Evolutionary conservation across 2,329 filamentous ascomycete genomes (phyloP).

Genomic region (Ascochyta rabiei): DNA sequence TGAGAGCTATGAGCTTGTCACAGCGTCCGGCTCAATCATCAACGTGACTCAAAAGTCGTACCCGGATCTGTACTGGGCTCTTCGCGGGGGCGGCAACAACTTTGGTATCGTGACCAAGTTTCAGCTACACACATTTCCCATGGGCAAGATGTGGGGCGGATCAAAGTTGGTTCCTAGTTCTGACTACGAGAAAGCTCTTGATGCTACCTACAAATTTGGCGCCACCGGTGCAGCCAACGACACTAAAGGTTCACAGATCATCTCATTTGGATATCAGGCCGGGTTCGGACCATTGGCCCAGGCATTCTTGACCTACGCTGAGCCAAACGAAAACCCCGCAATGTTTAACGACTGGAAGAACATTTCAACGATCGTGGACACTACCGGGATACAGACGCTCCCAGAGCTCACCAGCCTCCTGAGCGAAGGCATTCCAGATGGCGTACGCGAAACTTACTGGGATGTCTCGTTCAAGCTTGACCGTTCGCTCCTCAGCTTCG

Average conservation of each 20-base stretch:
- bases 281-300: neutral
- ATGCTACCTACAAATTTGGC: neutral
- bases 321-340: neutral
- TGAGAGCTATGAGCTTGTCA: constrained; percentile 36
- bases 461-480: constrained; percentile 35
- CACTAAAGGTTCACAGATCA: neutral
- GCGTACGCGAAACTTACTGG: constrained; percentile 35
- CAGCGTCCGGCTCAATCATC: constrained; percentile 33
- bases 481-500: constrained; percentile 21
- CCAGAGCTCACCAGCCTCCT: neutral
- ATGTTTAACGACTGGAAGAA: neutral
- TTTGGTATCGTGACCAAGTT: constrained; percentile 42
- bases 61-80: constrained; percentile 46
- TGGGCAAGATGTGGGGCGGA: constrained; percentile 31
- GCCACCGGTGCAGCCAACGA: neutral
- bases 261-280: neutral
- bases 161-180: neutral
- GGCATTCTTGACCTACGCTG: neutral
- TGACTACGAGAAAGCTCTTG: neutral
- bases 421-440: constrained; percentile 12
- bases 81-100: constrained; percentile 42
- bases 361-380: neutral
- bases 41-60: constrained; percentile 24
- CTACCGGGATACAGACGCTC: neutral
- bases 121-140: constrained; percentile 20